Base-by-base conservation (phyloP, 2,329 filamentous ascomycete genomes). In the Cladophialophora exuberans region DNA sequence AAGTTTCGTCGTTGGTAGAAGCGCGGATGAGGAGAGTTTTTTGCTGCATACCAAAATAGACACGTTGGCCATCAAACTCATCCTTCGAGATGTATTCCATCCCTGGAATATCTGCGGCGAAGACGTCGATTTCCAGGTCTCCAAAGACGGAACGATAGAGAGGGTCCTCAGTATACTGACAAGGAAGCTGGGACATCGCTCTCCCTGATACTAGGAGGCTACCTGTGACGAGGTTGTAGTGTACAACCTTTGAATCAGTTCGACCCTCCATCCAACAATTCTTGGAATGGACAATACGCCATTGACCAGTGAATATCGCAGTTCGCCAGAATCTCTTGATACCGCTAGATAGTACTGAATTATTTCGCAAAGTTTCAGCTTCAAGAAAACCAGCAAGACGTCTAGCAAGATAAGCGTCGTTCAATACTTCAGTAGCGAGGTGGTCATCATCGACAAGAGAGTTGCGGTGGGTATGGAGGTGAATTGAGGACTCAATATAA, bases 61-160 rank as follows among this genome's bases (percentile, higher is more conserved):
- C 66, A 55, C 65, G 58, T 47, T 68, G 59, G 4, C 63, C 67
- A 25, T 54, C 51, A 42, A 70, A 60, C 3, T 51, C 26, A 23
- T 61, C 61, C 10, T 62, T 60, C 3, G 69, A 68, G 55, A 68
- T 61, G 58, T 71, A 73, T n/a, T 60, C 49, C 72, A 76, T 73
- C 3, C 67, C 71, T 6, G 13, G 22, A 59, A 70, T 64, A 26
- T 63, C 63, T 2, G 71, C 71, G 17, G 71, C 66, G 15, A 71
- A 54, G 4, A 71, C 70, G 13, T 67, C 66, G 15, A 75, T 43
- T 15, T 68, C 58, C 30, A 48, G 43, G 22, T 53, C 43, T 6
- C 55, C 54, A 23, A 66, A 66, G 28, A 66, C 65, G 4, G 59
- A 39, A 59, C 50, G 51, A 49, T 68, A 70, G 1, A 59, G 60